Conservation (phyloP, 2,329 filamentous ascomycete species). For the Cladobotryum protrusum region DNA sequence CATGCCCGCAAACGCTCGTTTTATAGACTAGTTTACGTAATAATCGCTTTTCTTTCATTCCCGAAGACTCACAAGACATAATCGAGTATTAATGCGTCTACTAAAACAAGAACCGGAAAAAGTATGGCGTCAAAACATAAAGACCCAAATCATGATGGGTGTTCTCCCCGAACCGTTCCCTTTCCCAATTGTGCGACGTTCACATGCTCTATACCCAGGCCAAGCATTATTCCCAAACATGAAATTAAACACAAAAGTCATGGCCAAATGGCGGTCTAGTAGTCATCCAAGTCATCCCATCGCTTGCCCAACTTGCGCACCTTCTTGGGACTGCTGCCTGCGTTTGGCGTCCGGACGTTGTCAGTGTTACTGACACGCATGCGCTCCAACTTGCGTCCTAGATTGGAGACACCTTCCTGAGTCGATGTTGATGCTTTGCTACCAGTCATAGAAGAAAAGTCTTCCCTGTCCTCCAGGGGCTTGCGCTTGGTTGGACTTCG, state of each 20-base stretch:
- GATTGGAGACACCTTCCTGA: constrained; percentile 26
- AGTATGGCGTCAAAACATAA: no score
- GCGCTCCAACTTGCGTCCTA: constrained; percentile 44
- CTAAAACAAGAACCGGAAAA: no score
- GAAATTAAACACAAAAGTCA: no score
- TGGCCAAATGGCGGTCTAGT: constrained; percentile 4
- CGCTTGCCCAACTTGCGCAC: constrained; percentile 43
- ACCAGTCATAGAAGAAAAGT: constrained; percentile 25
- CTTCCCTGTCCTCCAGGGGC: constrained; percentile 50
- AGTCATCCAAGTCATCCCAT: constrained; percentile 43
- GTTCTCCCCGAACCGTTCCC: constrained; percentile 4
- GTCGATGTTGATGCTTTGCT: background rate
- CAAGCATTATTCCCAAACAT: constrained; percentile 6
- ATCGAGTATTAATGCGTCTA: no score
- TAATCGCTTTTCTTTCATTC: no score
- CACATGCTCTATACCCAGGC: background rate
- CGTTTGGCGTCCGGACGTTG: constrained; percentile 19
- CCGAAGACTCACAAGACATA: no score
- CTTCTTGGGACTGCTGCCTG: constrained; percentile 42
- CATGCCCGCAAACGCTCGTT: no score
- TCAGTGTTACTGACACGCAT: constrained; percentile 42
- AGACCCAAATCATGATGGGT: constrained; percentile 2
- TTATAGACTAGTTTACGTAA: no score
- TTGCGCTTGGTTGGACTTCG: constrained; percentile 58
- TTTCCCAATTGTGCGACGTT: background rate